phyloP scores from a whole-genome alignment of 371 early-diverging fungal species.

The Rhizopus delemar region DNA sequence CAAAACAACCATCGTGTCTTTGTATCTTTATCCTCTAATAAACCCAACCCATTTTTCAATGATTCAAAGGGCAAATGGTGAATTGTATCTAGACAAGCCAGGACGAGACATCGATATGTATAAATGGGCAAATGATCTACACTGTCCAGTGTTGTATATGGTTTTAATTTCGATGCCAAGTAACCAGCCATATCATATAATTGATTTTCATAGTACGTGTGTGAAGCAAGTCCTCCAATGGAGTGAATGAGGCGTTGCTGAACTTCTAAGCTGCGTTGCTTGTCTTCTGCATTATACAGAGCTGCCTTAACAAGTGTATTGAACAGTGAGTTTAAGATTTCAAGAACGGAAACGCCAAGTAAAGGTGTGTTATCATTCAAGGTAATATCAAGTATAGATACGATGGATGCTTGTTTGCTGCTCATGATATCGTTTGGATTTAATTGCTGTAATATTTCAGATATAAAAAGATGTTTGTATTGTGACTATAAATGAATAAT shows the following conservation, averaged over 20 bases:
- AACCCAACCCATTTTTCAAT: conserved; percentile 18
- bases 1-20: conserved; percentile 17
- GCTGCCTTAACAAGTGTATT: conserved; percentile 54
- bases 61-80: conserved; percentile 13
- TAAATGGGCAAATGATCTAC: conserved; percentile 33
- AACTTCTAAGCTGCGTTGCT: conserved; percentile 26
- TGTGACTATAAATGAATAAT: conserved; percentile 46
- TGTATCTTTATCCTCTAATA: conserved; percentile 25
- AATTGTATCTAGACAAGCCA: conserved; percentile 50
- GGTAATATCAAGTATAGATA: conserved; percentile 57
- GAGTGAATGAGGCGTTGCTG: conserved; percentile 56
- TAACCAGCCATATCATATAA: conserved; percentile 78
- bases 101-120: conserved; percentile 49
- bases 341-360: conserved; percentile 81
- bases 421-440: conserved; percentile 37
- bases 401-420: conserved; percentile 56
- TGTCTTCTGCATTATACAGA: conserved; percentile 24
- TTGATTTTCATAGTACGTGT: conserved; percentile 84
- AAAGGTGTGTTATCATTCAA: conserved; percentile 58
- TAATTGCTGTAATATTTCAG: conserved; percentile 64
- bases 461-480: conserved; percentile 67
- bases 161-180: conserved; percentile 65
- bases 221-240: conserved; percentile 74
- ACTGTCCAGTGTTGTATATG: conserved; percentile 44
- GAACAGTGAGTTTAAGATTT: conserved; percentile 77